Conservation (phyloP, 495 filamentous ascomycete genomes). For the Polyplosphaeria fusca region DNA sequence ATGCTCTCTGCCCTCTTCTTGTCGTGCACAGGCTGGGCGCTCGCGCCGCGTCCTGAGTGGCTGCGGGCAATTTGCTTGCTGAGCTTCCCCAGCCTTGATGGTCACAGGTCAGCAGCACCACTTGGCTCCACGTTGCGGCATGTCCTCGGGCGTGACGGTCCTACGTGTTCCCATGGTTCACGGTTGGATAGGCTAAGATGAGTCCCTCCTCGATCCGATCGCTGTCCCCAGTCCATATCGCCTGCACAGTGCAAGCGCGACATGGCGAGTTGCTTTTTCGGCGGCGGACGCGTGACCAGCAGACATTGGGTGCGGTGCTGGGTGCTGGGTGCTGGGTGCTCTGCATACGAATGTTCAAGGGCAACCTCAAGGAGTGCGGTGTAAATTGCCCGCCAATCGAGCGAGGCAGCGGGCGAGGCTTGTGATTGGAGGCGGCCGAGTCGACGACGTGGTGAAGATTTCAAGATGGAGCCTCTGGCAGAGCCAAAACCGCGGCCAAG, state of each 20-base stretch:
- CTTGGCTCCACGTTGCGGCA: slow-evolving; percentile 4
- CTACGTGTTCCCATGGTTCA: not conserved
- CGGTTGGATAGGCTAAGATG: not conserved
- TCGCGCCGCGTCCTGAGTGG: not conserved
- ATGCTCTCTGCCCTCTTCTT: too few relatives aligned
- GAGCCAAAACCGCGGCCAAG: too few relatives aligned
- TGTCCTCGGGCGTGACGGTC: not conserved
- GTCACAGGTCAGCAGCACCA: slow-evolving; percentile 4
- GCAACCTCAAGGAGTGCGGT: too few relatives aligned
- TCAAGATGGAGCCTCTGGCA: too few relatives aligned
- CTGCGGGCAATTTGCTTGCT: not conserved
- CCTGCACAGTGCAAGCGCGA: not conserved
- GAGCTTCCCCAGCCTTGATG: slow-evolving; percentile 4
- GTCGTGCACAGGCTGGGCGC: not conserved
- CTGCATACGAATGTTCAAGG: too few relatives aligned
- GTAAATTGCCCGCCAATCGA: too few relatives aligned
- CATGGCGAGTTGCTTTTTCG: slow-evolving; percentile 14
- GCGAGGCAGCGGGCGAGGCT: too few relatives aligned
- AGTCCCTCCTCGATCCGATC: not conserved
- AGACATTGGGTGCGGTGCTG: not conserved
- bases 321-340: too few relatives aligned
- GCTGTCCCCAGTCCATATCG: not conserved
- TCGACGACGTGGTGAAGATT: too few relatives aligned
- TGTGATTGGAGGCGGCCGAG: too few relatives aligned
- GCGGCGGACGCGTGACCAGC: slow-evolving; percentile 19